A percentile compares a stretch with the other conserved stretches of the same genome.
These are phyloP conservation scores for Magnolia changhungtana DNA, from an alignment of 164 flowering plant species.

Conservation along the genomic window DNA sequence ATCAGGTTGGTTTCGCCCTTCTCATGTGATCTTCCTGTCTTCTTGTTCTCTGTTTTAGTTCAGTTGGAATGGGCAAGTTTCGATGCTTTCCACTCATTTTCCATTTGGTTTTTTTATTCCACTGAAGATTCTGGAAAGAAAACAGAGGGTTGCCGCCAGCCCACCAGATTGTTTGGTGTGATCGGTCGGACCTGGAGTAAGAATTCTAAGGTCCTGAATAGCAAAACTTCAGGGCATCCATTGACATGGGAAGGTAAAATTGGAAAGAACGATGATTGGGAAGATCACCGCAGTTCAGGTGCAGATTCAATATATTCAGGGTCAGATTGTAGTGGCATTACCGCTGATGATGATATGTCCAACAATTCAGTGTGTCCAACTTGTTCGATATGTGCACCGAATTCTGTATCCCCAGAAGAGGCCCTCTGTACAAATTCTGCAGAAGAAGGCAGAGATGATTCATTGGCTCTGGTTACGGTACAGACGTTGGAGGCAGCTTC, in stretches of 20 bases:
- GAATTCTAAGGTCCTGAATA: conserved; percentile 30
- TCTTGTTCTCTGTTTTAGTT: neutral
- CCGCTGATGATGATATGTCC: neutral
- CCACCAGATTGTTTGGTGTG: conserved; percentile 30
- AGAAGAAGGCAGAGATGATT: conserved; percentile 31
- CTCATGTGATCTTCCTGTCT: neutral
- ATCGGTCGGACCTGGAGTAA: conserved; percentile 41
- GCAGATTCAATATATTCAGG: conserved; percentile 3
- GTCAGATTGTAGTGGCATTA: neutral
- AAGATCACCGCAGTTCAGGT: conserved; percentile 6
- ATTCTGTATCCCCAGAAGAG: conserved; percentile 10
- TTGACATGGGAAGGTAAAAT: neutral
- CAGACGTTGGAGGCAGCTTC: conserved; percentile 35
- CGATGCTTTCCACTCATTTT: neutral
- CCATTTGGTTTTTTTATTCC: neutral
- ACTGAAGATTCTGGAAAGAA: neutral
- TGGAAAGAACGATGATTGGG: neutral
- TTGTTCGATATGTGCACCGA: conserved; percentile 51
- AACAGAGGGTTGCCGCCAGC: neutral
- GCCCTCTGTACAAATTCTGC: neutral
- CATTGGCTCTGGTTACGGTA: conserved; percentile 68
- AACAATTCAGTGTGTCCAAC: conserved; percentile 19
- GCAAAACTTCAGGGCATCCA: conserved; percentile 6
- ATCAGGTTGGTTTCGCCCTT: neutral
- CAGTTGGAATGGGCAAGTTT: neutral